phyloP scores from a whole-genome alignment of 148 eudicot genomes.

The Pouteria glomerata region DNA sequence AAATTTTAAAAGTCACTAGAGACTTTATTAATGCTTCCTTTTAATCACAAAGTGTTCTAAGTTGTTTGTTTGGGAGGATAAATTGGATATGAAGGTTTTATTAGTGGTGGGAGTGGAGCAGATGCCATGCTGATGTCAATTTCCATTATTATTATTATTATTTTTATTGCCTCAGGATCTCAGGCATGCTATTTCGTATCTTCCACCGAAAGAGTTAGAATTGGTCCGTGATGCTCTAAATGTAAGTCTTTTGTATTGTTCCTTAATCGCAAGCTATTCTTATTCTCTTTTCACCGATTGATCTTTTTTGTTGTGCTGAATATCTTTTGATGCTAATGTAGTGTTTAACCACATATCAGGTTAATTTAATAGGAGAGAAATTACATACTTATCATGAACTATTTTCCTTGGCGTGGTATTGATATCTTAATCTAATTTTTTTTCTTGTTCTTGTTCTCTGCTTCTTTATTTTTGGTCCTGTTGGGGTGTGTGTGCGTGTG shows the following conservation, averaged over 20 bases:
- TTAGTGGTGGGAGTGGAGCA: slow-evolving; percentile 2
- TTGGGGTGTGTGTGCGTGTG: too few relatives aligned
- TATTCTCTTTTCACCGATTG: neutral
- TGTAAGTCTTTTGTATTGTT: slow-evolving; percentile 16
- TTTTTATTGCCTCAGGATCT: slow-evolving; percentile 61
- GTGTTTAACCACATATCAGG: slow-evolving; percentile 3
- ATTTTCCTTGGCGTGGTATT: neutral
- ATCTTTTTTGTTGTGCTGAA: neutral
- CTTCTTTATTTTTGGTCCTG: too few relatives aligned
- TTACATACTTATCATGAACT: neutral
- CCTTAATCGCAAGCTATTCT: neutral
- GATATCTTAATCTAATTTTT: neutral
- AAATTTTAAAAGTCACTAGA: slow-evolving; percentile 1
- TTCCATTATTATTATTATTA: slow-evolving; percentile 3
- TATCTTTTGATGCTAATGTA: neutral
- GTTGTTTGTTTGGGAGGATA: too few relatives aligned
- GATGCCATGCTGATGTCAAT: slow-evolving; percentile 3
- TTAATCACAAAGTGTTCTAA: neutral
- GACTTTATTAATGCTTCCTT: neutral
- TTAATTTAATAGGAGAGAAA: neutral
- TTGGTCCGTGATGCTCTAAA: slow-evolving; percentile 69
- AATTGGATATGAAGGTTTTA: neutral
- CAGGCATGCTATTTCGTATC: slow-evolving; percentile 69
- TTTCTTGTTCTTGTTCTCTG: neutral
- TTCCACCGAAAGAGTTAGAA: slow-evolving; percentile 63